Evolutionary conservation across 1,284 basidiomycete genomes (phyloP).

Genomic region (Neonothopanus nambi): DNA sequence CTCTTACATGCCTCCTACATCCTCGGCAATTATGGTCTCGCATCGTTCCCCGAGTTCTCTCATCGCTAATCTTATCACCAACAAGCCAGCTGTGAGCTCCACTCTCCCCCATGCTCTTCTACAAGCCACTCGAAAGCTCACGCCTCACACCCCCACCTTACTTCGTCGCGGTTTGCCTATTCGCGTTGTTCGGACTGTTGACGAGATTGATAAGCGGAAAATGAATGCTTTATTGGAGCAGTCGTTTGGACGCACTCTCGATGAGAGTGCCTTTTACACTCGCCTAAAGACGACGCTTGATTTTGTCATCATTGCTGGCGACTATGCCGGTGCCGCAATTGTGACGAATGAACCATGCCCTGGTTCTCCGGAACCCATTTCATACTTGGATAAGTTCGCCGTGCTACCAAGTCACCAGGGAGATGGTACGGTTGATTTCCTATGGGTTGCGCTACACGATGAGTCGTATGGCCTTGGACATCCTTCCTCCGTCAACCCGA

Average conservation of each 20-base stretch:
- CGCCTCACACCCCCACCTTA: slow-evolving; percentile 90
- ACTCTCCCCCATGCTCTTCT: slow-evolving; percentile 92
- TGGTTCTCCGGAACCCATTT: slow-evolving; percentile 53
- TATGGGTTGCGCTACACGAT: slow-evolving; percentile 98
- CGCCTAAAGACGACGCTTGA: slow-evolving; percentile 81
- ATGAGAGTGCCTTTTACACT: slow-evolving; percentile 75
- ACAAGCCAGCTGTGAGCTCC: slow-evolving; percentile 95
- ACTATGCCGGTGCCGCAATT: slow-evolving; percentile 94
- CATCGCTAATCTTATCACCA: slow-evolving; percentile 97
- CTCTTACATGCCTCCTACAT: slow-evolving; percentile 88
- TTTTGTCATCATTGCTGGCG: slow-evolving; percentile 94
- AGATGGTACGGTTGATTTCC: slow-evolving; percentile 97
- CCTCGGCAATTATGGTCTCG: slow-evolving; percentile 95
- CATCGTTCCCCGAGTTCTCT: slow-evolving; percentile 95
- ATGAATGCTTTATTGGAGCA: slow-evolving; percentile 84
- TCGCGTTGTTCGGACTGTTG: slow-evolving; percentile 69
- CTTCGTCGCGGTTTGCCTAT: slow-evolving; percentile 89
- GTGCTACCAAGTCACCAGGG: slow-evolving; percentile 94
- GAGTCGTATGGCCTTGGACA: slow-evolving; percentile 97
- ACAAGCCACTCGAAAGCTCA: slow-evolving; percentile 81
- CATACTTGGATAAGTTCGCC: slow-evolving; percentile 99
- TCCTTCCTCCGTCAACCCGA: slow-evolving; percentile 92
- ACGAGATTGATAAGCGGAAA: slow-evolving; percentile 74
- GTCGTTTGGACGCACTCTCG: slow-evolving; percentile 79
- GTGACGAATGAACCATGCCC: slow-evolving; percentile 80